Conservation (phyloP, 176 grass and related monocot genomes). For the Coix lacrymajobi region DNA sequence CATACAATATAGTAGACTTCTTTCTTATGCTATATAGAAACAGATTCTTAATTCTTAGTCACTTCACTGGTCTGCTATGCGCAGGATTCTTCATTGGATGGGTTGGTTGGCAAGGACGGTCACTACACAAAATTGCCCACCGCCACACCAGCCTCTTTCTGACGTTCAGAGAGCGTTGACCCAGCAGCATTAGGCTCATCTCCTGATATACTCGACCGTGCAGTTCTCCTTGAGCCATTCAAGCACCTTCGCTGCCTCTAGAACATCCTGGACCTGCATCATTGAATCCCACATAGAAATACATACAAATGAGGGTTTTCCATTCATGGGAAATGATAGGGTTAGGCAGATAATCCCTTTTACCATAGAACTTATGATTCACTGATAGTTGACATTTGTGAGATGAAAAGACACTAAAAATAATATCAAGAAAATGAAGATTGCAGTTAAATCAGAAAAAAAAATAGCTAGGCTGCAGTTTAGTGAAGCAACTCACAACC, state of each 20-base stretch:
- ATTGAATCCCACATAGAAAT: background rate
- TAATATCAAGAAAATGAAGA: background rate
- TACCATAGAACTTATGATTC: background rate
- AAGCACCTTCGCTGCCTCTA: conserved; percentile 83
- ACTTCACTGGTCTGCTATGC: background rate
- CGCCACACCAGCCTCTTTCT: background rate
- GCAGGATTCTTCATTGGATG: background rate
- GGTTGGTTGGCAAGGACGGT: background rate
- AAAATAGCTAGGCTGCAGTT: background rate
- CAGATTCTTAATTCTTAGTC: conserved; percentile 6
- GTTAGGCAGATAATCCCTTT: background rate
- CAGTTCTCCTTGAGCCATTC: conserved; percentile 93
- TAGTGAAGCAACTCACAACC: background rate
- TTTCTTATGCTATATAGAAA: conserved; percentile 1
- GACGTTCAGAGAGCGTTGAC: background rate
- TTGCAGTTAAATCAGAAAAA: background rate
- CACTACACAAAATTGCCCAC: background rate
- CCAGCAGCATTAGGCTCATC: background rate
- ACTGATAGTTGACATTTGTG: background rate
- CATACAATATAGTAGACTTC: background rate
- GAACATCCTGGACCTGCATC: conserved; percentile 67
- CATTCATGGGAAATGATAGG: background rate
- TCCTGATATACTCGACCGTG: conserved; percentile 54
- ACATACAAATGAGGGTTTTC: background rate
- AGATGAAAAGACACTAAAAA: background rate